Percentiles rank a stretch among this genome's conserved stretches.
Evolutionary conservation across 176 grass and related monocot species (phyloP).

Genomic region (Carex parvula): DNA sequence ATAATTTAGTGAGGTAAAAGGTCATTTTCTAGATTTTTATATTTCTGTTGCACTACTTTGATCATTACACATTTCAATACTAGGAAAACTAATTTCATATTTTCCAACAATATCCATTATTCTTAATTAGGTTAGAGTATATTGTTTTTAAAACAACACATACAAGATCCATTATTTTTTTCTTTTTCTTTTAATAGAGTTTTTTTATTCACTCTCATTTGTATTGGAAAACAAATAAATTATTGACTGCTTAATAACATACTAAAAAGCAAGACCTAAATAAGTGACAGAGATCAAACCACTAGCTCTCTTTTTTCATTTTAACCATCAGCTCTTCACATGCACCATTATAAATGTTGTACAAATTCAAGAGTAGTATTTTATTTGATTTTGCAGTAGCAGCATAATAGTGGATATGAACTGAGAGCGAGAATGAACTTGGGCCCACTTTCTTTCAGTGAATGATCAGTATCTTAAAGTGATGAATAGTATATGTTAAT

Average conservation of each 20-base stretch:
- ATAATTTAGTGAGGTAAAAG: not conserved
- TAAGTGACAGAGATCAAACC: not conserved
- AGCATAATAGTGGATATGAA: constrained; percentile 4
- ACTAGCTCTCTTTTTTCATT: too few relatives aligned
- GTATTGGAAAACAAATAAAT: not conserved
- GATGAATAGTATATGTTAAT: constrained; percentile 54
- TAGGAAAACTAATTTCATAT: not conserved
- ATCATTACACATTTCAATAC: not conserved
- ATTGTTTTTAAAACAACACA: not conserved
- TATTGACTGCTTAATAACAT: not conserved
- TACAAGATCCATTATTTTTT: not conserved
- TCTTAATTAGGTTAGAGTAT: not conserved
- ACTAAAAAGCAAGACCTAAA: not conserved
- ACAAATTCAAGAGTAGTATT: not conserved
- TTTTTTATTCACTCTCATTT: not conserved
- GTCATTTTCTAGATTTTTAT: not conserved
- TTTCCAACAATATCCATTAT: too few relatives aligned
- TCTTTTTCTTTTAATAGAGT: too few relatives aligned
- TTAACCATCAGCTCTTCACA: not conserved
- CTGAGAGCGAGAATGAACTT: not conserved
- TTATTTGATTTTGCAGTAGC: not conserved
- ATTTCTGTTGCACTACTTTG: not conserved
- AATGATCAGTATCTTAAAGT: constrained; percentile 61
- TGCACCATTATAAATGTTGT: not conserved
- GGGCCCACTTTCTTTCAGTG: constrained; percentile 35